Evolutionary conservation across 768 basidiomycete genomes (phyloP).

Genomic region (Hortiboletus flavorubellus): DNA sequence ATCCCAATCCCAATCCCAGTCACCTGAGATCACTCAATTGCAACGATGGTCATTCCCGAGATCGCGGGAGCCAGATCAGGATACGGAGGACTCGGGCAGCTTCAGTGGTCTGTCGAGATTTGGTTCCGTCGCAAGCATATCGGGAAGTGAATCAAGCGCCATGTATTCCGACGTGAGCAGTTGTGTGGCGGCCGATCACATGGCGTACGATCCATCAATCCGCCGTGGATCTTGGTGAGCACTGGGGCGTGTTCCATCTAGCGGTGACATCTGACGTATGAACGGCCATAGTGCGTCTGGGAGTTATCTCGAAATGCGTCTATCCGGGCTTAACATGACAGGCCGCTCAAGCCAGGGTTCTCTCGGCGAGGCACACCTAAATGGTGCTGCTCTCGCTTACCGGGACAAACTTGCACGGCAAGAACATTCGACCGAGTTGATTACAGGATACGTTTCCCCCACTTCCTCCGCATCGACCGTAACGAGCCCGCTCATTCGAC

Average conservation of each 20-base stretch:
- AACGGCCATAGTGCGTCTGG: slow-evolving; percentile 29
- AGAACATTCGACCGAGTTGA: slow-evolving; percentile 19
- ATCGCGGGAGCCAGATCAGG: slow-evolving; percentile 41
- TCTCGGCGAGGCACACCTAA: slow-evolving; percentile 29
- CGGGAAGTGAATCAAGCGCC: slow-evolving; percentile 57
- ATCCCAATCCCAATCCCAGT: slow-evolving; percentile 12
- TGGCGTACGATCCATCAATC: slow-evolving; percentile 31
- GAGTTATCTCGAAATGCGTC: slow-evolving; percentile 25
- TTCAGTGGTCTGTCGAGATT: slow-evolving; percentile 51
- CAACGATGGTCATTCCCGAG: slow-evolving; percentile 45
- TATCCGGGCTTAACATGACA: slow-evolving; percentile 32
- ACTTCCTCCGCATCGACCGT: slow-evolving; percentile 43
- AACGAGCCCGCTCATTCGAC: slow-evolving; percentile 31
- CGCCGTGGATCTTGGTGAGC: slow-evolving; percentile 33
- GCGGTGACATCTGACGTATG: slow-evolving; percentile 25
- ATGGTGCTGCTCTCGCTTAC: slow-evolving; percentile 18
- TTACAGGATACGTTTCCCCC: slow-evolving; percentile 41
- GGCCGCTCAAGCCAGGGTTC: slow-evolving; percentile 32
- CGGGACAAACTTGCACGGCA: slow-evolving; percentile 25
- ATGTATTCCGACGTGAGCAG: slow-evolving; percentile 46
- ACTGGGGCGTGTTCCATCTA: slow-evolving; percentile 4
- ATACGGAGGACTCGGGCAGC: slow-evolving; percentile 50
- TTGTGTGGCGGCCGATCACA: slow-evolving; percentile 31
- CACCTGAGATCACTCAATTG: slow-evolving; percentile 42
- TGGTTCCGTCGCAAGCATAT: slow-evolving; percentile 57